A percentile compares a stretch with the other conserved stretches of the same genome.
Conservation (phyloP, 1,139 yeast species). For the Lodderomyces elongisporus region DNA sequence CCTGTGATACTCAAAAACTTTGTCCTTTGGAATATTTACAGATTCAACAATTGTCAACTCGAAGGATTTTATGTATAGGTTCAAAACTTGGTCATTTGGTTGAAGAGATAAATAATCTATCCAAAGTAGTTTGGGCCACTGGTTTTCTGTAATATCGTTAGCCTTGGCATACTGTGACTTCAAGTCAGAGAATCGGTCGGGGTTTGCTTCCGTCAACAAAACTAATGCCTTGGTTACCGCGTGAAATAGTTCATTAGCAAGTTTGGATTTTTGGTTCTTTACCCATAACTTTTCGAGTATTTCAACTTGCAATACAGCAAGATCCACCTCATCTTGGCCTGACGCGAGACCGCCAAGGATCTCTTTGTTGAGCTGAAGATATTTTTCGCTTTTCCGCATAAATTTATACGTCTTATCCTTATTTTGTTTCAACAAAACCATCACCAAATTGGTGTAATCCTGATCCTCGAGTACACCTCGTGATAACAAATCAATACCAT, state of each 20-base stretch:
- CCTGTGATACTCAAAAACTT: conserved; percentile 10
- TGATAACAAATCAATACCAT: conserved; percentile 6
- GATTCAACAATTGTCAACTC: no score
- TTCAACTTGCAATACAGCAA: conserved; percentile 29
- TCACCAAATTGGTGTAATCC: conserved; percentile 14
- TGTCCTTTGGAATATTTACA: conserved; percentile 1
- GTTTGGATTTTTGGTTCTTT: conserved; percentile 10
- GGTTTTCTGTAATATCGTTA: conserved; percentile 23
- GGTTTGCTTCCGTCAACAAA: conserved; percentile 9
- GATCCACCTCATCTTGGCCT: conserved; percentile 20
- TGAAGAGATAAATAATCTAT: conserved; percentile 26
- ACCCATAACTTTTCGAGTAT: conserved; percentile 28
- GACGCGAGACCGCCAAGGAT: conserved; percentile 29
- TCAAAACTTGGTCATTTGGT: conserved; percentile 14
- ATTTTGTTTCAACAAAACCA: conserved; percentile 28
- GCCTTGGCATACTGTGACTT: conserved; percentile 26
- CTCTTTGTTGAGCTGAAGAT: conserved; percentile 24
- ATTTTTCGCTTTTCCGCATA: conserved; percentile 25
- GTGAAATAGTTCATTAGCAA: conserved; percentile 17
- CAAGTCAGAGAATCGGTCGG: conserved; percentile 24
- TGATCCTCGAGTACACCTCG: conserved; percentile 7
- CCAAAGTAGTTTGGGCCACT: conserved; percentile 40
- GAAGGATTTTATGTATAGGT: conserved; percentile 28
- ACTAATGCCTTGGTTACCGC: conserved; percentile 10
- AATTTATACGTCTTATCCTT: conserved; percentile 26